These are phyloP conservation scores for Ulvella scutata DNA, from an alignment of 139 green algal genomes.

Conservation along the genomic window DNA sequence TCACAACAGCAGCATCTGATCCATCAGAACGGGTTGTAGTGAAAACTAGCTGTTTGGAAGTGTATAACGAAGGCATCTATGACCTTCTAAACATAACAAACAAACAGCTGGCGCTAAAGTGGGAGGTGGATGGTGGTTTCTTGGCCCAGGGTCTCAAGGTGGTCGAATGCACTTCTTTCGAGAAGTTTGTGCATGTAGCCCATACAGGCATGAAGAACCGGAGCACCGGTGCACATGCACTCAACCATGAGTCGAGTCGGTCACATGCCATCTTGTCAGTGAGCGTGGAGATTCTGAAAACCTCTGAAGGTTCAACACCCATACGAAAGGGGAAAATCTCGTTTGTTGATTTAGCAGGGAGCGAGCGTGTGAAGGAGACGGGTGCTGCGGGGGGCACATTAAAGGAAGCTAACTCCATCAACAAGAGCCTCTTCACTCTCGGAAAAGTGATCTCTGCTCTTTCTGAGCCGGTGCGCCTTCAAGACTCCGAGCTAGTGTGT, in stretches of 20 bases:
- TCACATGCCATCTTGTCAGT: constrained; percentile 80
- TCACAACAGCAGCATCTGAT: background rate
- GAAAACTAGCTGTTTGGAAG: background rate
- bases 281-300: background rate
- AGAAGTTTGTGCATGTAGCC: constrained; percentile 35
- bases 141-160: background rate
- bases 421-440: constrained; percentile 78
- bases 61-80: constrained; percentile 1
- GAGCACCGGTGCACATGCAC: constrained; percentile 55
- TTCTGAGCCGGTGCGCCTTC: constrained; percentile 24
- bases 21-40: background rate
- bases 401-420: constrained; percentile 86
- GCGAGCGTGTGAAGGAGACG: constrained; percentile 70
- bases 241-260: constrained; percentile 72
- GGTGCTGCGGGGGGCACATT: constrained; percentile 46
- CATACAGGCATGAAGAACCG: constrained; percentile 38
- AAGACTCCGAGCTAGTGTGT: too few relatives aligned
- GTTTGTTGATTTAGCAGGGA: constrained; percentile 88
- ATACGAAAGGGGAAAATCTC: constrained; percentile 20
- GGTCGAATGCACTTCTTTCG: background rate
- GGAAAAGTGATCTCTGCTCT: constrained; percentile 73
- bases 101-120: background rate
- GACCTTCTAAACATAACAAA: constrained; percentile 3
- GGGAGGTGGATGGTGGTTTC: background rate
- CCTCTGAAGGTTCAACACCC: background rate